Evolutionary conservation across 768 basidiomycete genomes (phyloP).

Genomic region (Suillus occidentalis): DNA sequence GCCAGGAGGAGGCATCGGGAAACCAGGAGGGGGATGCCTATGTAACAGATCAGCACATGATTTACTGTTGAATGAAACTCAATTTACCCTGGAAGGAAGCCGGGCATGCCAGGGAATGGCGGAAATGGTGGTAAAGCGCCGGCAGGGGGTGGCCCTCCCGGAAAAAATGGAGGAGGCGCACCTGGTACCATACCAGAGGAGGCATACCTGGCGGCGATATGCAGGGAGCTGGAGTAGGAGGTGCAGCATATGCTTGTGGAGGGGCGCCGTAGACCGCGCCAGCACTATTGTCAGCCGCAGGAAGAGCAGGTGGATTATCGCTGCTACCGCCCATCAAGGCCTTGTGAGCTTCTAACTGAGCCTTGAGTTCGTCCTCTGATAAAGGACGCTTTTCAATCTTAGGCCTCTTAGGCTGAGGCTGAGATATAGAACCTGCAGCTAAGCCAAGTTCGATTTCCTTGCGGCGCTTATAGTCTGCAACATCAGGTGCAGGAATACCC

Average conservation of each 20-base stretch:
- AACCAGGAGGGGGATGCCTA: constrained; percentile 55
- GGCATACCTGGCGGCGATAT: constrained; percentile 30
- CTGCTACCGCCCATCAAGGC: constrained; percentile 78
- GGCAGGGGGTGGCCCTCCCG: constrained; percentile 37
- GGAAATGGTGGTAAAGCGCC: constrained; percentile 42
- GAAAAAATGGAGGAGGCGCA: constrained; percentile 42
- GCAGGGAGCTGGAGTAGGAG: constrained; percentile 35
- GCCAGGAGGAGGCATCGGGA: constrained; percentile 49
- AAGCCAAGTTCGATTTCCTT: constrained; percentile 94
- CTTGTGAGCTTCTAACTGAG: constrained; percentile 87
- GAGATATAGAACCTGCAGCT: constrained; percentile 75
- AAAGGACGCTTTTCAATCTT: constrained; percentile 77
- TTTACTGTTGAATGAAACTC: constrained; percentile 13
- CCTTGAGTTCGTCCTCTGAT: constrained; percentile 79
- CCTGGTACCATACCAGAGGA: constrained; percentile 44
- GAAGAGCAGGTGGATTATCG: constrained; percentile 33
- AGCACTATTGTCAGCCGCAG: constrained; percentile 42
- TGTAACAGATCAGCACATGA: constrained; percentile 14
- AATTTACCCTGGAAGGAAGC: constrained; percentile 59
- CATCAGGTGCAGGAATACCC: constrained; percentile 91
- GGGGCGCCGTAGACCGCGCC: constrained; percentile 72
- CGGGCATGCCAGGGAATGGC: constrained; percentile 45
- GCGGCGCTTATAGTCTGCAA: constrained; percentile 93
- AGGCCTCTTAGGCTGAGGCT: constrained; percentile 78
- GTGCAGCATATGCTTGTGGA: constrained; percentile 63